These are phyloP conservation scores for Jaltomata sinuosa DNA, from an alignment of 257 asterid species.

Conservation along the genomic window DNA sequence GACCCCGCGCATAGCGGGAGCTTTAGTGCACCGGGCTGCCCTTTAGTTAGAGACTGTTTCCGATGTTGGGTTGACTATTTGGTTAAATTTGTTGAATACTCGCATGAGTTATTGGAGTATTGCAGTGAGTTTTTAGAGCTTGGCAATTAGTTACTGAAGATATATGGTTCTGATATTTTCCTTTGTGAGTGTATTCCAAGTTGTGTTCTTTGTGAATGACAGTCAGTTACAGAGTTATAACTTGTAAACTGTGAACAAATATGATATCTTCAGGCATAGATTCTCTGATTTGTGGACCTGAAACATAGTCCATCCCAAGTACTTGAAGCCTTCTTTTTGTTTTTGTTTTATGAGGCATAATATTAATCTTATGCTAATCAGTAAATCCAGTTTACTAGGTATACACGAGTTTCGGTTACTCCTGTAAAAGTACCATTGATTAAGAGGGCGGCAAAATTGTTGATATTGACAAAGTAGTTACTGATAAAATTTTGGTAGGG, in stretches of 20 bases:
- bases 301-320: background rate
- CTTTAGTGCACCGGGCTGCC: too few species aligned
- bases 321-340: background rate
- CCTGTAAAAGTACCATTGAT: background rate
- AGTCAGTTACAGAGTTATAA: background rate
- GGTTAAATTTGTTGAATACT: background rate
- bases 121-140: background rate
- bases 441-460: background rate
- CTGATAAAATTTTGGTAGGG: background rate
- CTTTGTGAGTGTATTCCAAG: background rate
- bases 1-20: too few species aligned
- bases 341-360: background rate
- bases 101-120: background rate
- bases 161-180: background rate
- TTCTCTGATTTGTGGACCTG: background rate
- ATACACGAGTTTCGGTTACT: background rate
- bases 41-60: too few species aligned
- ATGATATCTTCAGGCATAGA: background rate
- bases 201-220: background rate
- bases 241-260: background rate
- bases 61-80: too few species aligned
- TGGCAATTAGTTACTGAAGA: background rate
- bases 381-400: background rate
- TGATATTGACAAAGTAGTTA: background rate
- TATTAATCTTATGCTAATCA: background rate